Conservation (phyloP, 768 basidiomycete species). For the Boletus vinaceobasis region DNA sequence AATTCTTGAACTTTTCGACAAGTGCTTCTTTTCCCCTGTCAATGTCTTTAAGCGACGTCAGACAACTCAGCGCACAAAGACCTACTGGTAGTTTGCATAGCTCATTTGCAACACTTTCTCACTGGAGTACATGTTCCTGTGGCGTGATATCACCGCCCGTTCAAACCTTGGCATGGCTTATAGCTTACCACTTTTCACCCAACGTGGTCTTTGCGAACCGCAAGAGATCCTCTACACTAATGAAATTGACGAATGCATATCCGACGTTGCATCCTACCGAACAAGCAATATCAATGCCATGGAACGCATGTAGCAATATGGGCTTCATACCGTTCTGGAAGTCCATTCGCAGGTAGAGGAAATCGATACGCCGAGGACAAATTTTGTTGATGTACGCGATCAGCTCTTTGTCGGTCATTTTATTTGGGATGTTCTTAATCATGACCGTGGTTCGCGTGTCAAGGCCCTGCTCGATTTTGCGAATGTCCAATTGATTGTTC, state of each 20-base stretch:
- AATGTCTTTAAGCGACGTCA: constrained; percentile 8
- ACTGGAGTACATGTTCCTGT: constrained; percentile 88
- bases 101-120: constrained; percentile 90
- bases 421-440: constrained; percentile 93
- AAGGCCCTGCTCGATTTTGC: constrained; percentile 68
- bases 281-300: constrained; percentile 1
- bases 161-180: not conserved
- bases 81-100: constrained; percentile 90
- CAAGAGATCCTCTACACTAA: constrained; percentile 71
- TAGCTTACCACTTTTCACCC: constrained; percentile 74
- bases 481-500: constrained; percentile 63
- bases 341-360: constrained; percentile 85
- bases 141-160: constrained; percentile 1
- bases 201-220: constrained; percentile 69
- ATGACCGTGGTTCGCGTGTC: constrained; percentile 85
- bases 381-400: constrained; percentile 65
- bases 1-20: constrained; percentile 91
- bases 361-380: constrained; percentile 76
- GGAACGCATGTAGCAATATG: not conserved
- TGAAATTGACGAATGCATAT: constrained; percentile 90
- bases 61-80: constrained; percentile 11
- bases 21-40: constrained; percentile 83
- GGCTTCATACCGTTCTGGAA: constrained; percentile 64
- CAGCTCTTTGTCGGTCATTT: constrained; percentile 77
- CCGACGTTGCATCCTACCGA: constrained; percentile 68